Percentiles rank a stretch among this genome's conserved stretches.
Conservation (phyloP, 2,329 filamentous ascomycete species). For the Fusarium concolor region DNA sequence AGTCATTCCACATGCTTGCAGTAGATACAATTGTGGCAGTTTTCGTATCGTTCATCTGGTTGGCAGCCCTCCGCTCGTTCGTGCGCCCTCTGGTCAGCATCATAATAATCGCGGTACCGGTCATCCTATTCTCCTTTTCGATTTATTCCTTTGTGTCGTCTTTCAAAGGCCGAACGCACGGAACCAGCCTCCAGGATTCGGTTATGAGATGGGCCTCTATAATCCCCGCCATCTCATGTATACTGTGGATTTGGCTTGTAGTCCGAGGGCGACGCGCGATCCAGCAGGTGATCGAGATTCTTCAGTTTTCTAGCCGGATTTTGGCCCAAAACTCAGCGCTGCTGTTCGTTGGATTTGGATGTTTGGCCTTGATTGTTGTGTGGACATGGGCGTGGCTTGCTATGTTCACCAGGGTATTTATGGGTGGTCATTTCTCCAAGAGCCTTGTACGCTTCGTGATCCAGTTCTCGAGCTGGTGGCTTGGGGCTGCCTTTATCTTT, state of each 20-base stretch:
- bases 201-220: constrained; percentile 90
- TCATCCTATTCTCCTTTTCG: constrained; percentile 88
- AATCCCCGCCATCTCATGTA: constrained; percentile 77
- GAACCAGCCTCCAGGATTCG: constrained; percentile 84
- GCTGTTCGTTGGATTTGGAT: constrained; percentile 83
- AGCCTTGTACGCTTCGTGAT: constrained; percentile 77
- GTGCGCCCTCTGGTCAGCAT: constrained; percentile 84
- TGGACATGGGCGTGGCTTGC: constrained; percentile 98
- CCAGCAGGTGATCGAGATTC: constrained; percentile 83
- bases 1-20: constrained; percentile 88
- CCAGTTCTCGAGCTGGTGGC: constrained; percentile 90
- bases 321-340: constrained; percentile 86
- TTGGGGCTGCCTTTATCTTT: constrained; percentile 90
- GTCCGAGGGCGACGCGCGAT: constrained; percentile 84
- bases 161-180: constrained; percentile 80
- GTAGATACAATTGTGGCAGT: constrained; percentile 93
- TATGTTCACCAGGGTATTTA: constrained; percentile 96
- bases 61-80: constrained; percentile 88
- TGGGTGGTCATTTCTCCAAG: constrained; percentile 85
- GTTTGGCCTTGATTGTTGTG: constrained; percentile 78
- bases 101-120: constrained; percentile 85
- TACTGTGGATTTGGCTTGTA: constrained; percentile 86
- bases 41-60: constrained; percentile 88
- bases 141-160: constrained; percentile 92
- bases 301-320: constrained; percentile 93